These are phyloP conservation scores for Calonectria montana DNA, from an alignment of 2,329 filamentous ascomycete species.

Conservation along the genomic window DNA sequence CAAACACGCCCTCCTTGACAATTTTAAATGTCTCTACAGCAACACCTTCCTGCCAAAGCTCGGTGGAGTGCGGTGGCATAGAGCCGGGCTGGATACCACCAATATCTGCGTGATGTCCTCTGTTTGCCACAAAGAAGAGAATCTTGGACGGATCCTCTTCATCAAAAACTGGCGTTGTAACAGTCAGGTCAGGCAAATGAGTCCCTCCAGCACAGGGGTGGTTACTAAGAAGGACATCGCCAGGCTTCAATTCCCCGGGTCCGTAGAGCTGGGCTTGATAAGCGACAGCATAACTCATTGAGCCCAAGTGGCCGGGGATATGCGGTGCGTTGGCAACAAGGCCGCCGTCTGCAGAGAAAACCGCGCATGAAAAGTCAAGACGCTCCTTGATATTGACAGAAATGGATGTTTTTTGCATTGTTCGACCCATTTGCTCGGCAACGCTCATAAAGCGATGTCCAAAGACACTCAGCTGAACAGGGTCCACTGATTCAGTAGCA, in stretches of 20 bases:
- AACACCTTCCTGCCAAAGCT: constrained; percentile 69
- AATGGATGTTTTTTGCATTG: constrained; percentile 81
- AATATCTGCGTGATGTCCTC: constrained; percentile 57
- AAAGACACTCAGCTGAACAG: constrained; percentile 81
- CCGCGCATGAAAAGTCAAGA: constrained; percentile 83
- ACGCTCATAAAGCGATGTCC: constrained; percentile 87
- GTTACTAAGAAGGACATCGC: constrained; percentile 37
- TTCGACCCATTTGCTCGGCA: constrained; percentile 85
- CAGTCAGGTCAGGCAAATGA: constrained; percentile 57
- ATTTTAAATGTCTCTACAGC: constrained; percentile 76
- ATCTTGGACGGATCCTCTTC: constrained; percentile 44
- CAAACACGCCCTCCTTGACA: constrained; percentile 80
- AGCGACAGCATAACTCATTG: constrained; percentile 35
- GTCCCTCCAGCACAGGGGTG: constrained; percentile 49
- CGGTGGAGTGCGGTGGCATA: constrained; percentile 82
- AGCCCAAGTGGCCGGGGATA: constrained; percentile 33
- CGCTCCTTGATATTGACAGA: constrained; percentile 85
- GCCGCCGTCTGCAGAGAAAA: constrained; percentile 72
- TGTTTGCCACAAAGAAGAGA: constrained; percentile 44
- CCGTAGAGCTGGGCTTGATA: constrained; percentile 35
- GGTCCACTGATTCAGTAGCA: constrained; percentile 61
- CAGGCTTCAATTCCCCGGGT: constrained; percentile 33
- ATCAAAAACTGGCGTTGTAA: constrained; percentile 69
- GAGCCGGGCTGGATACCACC: constrained; percentile 84
- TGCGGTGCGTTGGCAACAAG: constrained; percentile 37